Evolutionary conservation across 768 basidiomycete genomes (phyloP), one percentile per base, ranked within the genome.

Genomic region (Serendipita sp.): DNA sequence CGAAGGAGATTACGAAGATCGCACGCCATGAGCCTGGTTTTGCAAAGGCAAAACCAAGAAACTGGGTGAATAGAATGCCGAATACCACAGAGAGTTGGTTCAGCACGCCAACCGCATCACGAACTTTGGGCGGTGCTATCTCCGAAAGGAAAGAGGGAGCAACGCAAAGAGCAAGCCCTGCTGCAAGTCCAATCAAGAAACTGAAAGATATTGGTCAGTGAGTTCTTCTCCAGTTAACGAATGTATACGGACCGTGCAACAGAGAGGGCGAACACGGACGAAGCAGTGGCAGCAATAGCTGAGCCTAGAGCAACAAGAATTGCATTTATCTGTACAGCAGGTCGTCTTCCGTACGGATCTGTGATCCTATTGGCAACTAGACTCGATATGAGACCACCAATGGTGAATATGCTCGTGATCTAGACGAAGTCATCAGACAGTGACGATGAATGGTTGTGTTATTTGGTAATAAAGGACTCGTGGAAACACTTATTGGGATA

Each of bases 61-160:
- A 74, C 71, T 98, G 94, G 0, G 92, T 88, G n/a, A 83, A 72
- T 79, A 95, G 85, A 68, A 96, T 87, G 34, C 90, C 90, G 63
- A 90, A 74, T 38, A 95, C 90, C 70, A 95, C 87, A 44, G 81
- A 83, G 32, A 93, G 75, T 69, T 92, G 91, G 0, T 86, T 89
- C 34, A 92, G 77, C 32, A 91, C 86, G 23, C 88, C 90, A 67
- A 92, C 76, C 64, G 77, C 85, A 18, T 88, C 88, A 68, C 82
- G 85, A 65, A 91, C 86, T 52, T 80, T 79, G 2, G 82, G 74
- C 0, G 92, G 93, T 0, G 91, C 84, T 11, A 95, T 85, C 73
- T 93, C 90, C 3, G 87, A 79, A n/a, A 95, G 78, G 74, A 83
- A 93, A 41, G 93, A 80, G 8, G 93, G 93, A 2, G 83, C 82